phyloP scores from a whole-genome alignment of 2,329 filamentous ascomycete genomes.

The Delphinella strobiligena region DNA sequence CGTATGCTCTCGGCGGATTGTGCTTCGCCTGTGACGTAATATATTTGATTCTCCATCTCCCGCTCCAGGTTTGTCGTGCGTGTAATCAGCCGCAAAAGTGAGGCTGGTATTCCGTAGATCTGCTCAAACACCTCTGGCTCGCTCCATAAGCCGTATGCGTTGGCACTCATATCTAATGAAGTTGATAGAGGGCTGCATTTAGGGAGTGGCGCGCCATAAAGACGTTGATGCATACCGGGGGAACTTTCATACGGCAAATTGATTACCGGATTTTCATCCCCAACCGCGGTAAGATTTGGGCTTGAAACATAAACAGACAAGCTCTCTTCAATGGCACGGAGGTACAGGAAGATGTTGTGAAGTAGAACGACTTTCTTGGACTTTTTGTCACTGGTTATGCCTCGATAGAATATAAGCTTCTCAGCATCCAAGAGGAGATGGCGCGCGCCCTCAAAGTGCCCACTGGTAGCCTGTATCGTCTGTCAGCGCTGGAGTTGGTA shows the following conservation, averaged over 20 bases:
- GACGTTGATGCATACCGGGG: neutral
- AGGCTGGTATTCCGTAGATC: slow-evolving; percentile 32
- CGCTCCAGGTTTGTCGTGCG: slow-evolving; percentile 30
- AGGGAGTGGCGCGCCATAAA: slow-evolving; percentile 10
- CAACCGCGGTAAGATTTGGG: slow-evolving; percentile 9
- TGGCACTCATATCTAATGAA: slow-evolving; percentile 25
- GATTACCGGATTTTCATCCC: slow-evolving; percentile 10
- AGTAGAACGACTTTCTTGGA: slow-evolving; percentile 26
- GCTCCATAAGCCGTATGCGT: slow-evolving; percentile 12
- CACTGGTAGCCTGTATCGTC: slow-evolving; percentile 12
- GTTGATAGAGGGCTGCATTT: slow-evolving; percentile 24
- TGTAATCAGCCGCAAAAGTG: slow-evolving; percentile 32
- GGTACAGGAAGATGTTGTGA: slow-evolving; percentile 29
- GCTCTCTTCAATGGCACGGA: slow-evolving; percentile 20
- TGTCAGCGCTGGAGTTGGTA: neutral
- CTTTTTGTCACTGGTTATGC: slow-evolving; percentile 23
- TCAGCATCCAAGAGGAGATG: slow-evolving; percentile 28
- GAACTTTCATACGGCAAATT: slow-evolving; percentile 12
- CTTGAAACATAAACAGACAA: slow-evolving; percentile 15
- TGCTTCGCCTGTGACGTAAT: neutral
- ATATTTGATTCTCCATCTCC: slow-evolving; percentile 10
- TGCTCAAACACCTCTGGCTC: slow-evolving; percentile 24
- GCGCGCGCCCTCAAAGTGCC: slow-evolving; percentile 17
- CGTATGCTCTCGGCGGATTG: slow-evolving; percentile 1
- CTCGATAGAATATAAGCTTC: slow-evolving; percentile 23